A percentile compares a stretch with the other conserved stretches of the same genome.
These are phyloP conservation scores for Fusarium sarcochroum DNA, from an alignment of 2,329 filamentous ascomycete species.

Conservation along the genomic window DNA sequence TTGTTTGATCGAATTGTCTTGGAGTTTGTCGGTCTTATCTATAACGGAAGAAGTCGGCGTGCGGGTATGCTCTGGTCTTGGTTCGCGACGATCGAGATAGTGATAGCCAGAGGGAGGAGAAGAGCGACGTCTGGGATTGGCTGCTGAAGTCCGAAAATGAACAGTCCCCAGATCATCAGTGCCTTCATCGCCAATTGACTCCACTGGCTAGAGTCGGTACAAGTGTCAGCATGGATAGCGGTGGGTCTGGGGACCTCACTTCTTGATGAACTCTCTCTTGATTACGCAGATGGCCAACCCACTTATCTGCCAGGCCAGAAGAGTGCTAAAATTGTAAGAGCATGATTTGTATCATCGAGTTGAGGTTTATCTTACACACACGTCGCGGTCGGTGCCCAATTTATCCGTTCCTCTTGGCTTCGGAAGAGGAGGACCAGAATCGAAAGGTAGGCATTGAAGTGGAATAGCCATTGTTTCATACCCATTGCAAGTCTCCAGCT, in stretches of 20 bases:
- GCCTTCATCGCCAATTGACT: no score
- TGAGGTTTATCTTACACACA: neutral
- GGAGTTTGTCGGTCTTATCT: no score
- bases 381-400: slow-evolving; percentile 3
- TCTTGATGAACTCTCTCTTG: no score
- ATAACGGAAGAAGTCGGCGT: no score
- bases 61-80: neutral
- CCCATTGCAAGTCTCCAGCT: neutral
- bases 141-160: neutral
- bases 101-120: neutral
- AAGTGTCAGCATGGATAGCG: no score
- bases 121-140: neutral
- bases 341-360: no score
- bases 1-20: no score
- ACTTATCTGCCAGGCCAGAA: no score
- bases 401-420: slow-evolving; percentile 8
- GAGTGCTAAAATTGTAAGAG: no score
- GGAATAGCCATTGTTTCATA: slow-evolving; percentile 2
- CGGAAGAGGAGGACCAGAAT: slow-evolving; percentile 14
- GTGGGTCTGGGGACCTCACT: no score
- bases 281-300: no score
- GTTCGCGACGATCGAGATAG: neutral
- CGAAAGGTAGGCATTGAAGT: neutral
- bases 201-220: no score
- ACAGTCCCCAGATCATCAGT: neutral